Evolutionary conservation across 192 early-diverging fungal genomes (phyloP), one percentile per base, ranked within the genome.

Genomic region (Funneliformis geosporum): DNA sequence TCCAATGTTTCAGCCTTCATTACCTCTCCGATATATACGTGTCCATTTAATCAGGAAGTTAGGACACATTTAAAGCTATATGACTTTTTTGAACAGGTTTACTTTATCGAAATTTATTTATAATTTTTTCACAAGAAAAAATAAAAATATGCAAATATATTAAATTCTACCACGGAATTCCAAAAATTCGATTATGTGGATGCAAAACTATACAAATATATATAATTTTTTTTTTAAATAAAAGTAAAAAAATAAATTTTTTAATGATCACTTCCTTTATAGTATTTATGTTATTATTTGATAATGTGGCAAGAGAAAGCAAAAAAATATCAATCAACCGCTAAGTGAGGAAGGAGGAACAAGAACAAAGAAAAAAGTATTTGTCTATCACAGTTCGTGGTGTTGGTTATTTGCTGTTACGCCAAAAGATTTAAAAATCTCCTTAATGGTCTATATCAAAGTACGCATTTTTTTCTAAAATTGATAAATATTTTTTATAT

Each of bases 311-410:
- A 18, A 18, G 43, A 25, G 70, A 72, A 72, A 7, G 21, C 46
- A n/a, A 47, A 44, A 28, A 72, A 46, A 7, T 14, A 21, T 21
- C 18, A 43, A 74, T 93, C 73, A 87, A 80, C 44, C 80, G 59
- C 21, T 80, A 76, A 39, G 81, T 80, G 40, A 68, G 61, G n/a
- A n/a, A n/a, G n/a, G 67, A 46, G 33, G 42, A 61, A 76, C 72
- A 77, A 27, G 65, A 50, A 33, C 82, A 75, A 68, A 76, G 79
- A 70, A 83, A 84, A 38, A 86, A 82, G 47, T 85, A 86, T 40
- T 74, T 92, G 27, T 92, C 92, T 4, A 83, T 92, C 0, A 89
- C 90, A n/a, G 86, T 95, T 62, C 87, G 90, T 72, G 91, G 90
- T 23, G 87, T 91, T 70, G 93, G 93, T 8, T 88, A 91, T 68